Conservation (phyloP, 2,329 filamentous ascomycete genomes). For the Penicillium nordicum region DNA sequence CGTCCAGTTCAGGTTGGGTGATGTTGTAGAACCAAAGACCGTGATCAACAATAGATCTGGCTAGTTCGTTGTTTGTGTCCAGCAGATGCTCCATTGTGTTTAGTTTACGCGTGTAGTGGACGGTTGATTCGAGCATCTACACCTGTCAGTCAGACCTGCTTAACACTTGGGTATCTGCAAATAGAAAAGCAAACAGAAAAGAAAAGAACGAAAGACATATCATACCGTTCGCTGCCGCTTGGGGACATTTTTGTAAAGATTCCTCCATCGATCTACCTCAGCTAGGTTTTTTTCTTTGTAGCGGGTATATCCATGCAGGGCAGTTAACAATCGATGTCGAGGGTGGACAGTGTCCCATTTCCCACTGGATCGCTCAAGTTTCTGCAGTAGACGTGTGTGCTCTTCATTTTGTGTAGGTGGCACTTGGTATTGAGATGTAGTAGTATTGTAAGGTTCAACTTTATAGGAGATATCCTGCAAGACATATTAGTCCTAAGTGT, state of each 20-base stretch:
- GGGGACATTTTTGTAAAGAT: slow-evolving; percentile 21
- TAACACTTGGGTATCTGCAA: not conserved
- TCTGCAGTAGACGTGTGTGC: slow-evolving; percentile 15
- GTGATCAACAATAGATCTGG: slow-evolving; percentile 45
- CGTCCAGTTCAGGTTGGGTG: slow-evolving; percentile 44
- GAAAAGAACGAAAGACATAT: not conserved
- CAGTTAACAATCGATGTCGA: slow-evolving; percentile 26
- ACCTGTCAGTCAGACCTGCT: not conserved
- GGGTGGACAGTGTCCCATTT: slow-evolving; percentile 23
- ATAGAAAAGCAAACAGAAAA: not conserved
- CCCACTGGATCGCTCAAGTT: slow-evolving; percentile 13
- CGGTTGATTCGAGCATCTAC: slow-evolving; percentile 53
- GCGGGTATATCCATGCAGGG: slow-evolving; percentile 24
- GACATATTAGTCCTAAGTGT: not conserved
- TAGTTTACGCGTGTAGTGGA: slow-evolving; percentile 58
- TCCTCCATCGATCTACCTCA: slow-evolving; percentile 21
- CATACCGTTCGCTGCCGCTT: slow-evolving; percentile 19
- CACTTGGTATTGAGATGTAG: not conserved
- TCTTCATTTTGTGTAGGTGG: slow-evolving; percentile 5
- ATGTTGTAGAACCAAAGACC: slow-evolving; percentile 50
- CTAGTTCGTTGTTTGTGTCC: slow-evolving; percentile 46
- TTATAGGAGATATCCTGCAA: not conserved
- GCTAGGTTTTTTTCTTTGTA: slow-evolving; percentile 21
- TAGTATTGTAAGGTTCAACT: not conserved
- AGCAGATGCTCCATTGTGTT: slow-evolving; percentile 45